Evolutionary conservation across 768 basidiomycete genomes (phyloP).

Genomic region (Suillus discolor): DNA sequence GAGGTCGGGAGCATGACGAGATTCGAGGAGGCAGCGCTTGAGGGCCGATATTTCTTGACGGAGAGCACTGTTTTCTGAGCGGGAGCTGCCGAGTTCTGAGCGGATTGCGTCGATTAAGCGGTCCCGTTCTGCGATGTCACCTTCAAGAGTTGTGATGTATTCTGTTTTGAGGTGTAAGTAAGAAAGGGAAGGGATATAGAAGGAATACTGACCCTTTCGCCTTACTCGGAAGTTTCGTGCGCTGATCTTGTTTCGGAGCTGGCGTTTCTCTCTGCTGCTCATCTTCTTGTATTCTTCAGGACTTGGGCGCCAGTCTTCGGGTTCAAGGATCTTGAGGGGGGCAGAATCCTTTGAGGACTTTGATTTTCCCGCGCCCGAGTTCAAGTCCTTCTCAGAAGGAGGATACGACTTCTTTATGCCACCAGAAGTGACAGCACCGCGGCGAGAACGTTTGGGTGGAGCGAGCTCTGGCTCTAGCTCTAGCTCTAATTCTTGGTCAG

Average conservation of each 20-base stretch:
- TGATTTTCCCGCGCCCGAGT: conserved; percentile 16
- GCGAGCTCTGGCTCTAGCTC: conserved; percentile 15
- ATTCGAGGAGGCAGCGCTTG: conserved; percentile 74
- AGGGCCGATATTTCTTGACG: conserved; percentile 74
- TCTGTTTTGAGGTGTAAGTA: conserved; percentile 47
- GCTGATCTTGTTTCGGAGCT: conserved; percentile 95
- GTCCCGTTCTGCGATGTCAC: conserved; percentile 92
- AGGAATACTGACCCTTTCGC: conserved; percentile 68
- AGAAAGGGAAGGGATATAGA: background rate
- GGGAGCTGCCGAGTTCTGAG: conserved; percentile 75
- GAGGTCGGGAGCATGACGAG: conserved; percentile 53
- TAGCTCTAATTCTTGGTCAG: conserved; percentile 37
- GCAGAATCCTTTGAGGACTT: conserved; percentile 31
- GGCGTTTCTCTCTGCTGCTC: conserved; percentile 93
- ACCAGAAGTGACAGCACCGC: conserved; percentile 72
- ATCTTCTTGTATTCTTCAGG: conserved; percentile 96
- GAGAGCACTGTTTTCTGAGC: conserved; percentile 82
- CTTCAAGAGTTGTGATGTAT: conserved; percentile 93
- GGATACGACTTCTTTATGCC: conserved; percentile 66
- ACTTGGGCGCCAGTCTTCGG: conserved; percentile 83
- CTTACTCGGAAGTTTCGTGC: conserved; percentile 95
- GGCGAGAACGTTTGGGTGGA: conserved; percentile 52
- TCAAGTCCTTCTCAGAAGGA: conserved; percentile 34
- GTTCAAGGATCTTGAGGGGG: conserved; percentile 28
- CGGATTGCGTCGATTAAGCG: conserved; percentile 86